Base-by-base conservation (phyloP, 257 asterid genomes). In the Gentiana straminea region DNA sequence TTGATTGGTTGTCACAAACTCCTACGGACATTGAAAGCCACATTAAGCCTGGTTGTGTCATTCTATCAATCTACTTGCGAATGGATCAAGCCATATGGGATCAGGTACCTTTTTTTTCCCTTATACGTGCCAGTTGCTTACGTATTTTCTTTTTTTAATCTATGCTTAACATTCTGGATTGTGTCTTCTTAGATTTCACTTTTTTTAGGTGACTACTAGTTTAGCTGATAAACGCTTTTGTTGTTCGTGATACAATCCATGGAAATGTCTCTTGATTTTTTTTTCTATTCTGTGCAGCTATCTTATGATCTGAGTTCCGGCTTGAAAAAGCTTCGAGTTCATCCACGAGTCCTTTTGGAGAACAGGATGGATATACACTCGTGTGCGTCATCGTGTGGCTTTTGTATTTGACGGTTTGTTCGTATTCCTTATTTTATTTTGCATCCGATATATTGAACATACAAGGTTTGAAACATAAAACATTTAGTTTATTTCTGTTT, bases 21-120 rank as follows among this genome's bases (percentile, higher is more conserved):
- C 98, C 98, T 38, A 84, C 91, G 24, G 98, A 90, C 52, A 82
- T 90, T 49, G 98, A 90, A 70, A 84, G 98, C 86, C 82, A 86
- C 74, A 90, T 86, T 70, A 74, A 87, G 59, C 98, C 98, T 69
- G 98, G 98, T 69, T 90, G 96, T 68, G 67, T 90, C 72, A 69
- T 86, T 62, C 71, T 90, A 63, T 84, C 96, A 13, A 77, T 90
- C 68, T 90, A 90, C 68, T 43, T 80, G 51, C 79, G 89, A 10
- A 90, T 90, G 96, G 94, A 84, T 60, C 65, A 75, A 58, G 69
- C 85, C 57, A 63, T 59, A 49, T 90, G 98, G 98, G 94, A 84
- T 55, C 84, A 80, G 84, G 98, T 90, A 68, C 55, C 50, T 66
- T 64, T 37, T 52, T 38, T 36, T 55, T 63, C 59, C 53, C 51